Evolutionary conservation across 2,329 filamentous ascomycete species (phyloP).

Genomic region (Paecilomyces formosus): DNA sequence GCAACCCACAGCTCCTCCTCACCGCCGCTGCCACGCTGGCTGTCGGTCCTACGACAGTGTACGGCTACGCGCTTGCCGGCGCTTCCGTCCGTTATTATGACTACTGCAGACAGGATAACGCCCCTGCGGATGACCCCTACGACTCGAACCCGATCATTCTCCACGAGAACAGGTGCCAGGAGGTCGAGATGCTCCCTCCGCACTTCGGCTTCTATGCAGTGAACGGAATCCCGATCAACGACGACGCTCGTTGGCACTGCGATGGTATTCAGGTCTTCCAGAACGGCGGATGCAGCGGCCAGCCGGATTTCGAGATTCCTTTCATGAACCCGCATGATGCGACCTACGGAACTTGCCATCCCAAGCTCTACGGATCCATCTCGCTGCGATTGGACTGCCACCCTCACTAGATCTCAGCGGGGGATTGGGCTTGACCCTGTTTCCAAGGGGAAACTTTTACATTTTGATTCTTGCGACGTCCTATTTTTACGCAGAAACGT

Average conservation of each 20-base stretch:
- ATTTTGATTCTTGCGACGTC: background rate
- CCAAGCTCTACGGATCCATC: background rate
- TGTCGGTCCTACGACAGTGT: slow-evolving; percentile 4
- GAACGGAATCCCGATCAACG: slow-evolving; percentile 5
- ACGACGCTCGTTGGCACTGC: slow-evolving; percentile 5
- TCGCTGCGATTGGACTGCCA: background rate
- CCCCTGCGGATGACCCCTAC: background rate
- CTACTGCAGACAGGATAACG: slow-evolving; percentile 2
- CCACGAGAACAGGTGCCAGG: slow-evolving; percentile 7
- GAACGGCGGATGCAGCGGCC: slow-evolving; percentile 8
- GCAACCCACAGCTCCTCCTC: slow-evolving; percentile 4
- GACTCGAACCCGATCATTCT: background rate
- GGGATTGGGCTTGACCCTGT: background rate
- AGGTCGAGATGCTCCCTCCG: slow-evolving; percentile 4
- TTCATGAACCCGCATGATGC: background rate
- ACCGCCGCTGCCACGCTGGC: slow-evolving; percentile 7
- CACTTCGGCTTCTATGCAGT: slow-evolving; percentile 10
- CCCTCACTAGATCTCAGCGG: background rate
- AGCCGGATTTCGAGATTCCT: slow-evolving; percentile 6
- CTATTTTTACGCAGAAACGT: background rate
- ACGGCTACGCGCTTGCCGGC: slow-evolving; percentile 8
- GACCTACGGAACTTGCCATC: background rate
- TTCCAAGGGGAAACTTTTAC: background rate
- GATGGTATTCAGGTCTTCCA: slow-evolving; percentile 8
- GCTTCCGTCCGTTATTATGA: slow-evolving; percentile 8